Percentiles rank a stretch among this genome's conserved stretches.
These are phyloP conservation scores for Phytophthora aleatoria DNA, from an alignment of 352 stramenopile genomes.

Conservation along the genomic window DNA sequence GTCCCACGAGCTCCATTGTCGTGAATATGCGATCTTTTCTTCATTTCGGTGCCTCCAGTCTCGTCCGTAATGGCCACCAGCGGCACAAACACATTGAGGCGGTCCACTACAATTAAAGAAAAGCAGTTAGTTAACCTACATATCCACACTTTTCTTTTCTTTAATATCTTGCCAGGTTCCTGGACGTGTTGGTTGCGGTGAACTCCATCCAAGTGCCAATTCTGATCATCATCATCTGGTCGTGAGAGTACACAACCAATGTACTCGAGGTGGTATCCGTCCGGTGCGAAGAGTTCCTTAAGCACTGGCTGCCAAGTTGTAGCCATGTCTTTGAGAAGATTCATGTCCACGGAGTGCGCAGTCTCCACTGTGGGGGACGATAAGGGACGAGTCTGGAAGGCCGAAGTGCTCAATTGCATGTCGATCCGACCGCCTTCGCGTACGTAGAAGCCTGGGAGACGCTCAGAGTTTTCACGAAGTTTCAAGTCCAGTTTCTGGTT, in stretches of 20 bases:
- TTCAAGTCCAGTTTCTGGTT: slow-evolving; percentile 39
- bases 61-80: slow-evolving; percentile 53
- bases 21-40: slow-evolving; percentile 58
- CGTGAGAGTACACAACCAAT: slow-evolving; percentile 71
- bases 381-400: slow-evolving; percentile 20
- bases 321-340: slow-evolving; percentile 38
- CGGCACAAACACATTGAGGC: slow-evolving; percentile 79
- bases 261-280: slow-evolving; percentile 60
- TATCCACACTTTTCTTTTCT: background rate
- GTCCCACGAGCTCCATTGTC: slow-evolving; percentile 35
- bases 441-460: slow-evolving; percentile 72
- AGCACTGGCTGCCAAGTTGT: slow-evolving; percentile 37
- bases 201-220: slow-evolving; percentile 84
- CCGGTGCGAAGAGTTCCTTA: slow-evolving; percentile 21
- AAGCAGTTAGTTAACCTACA: slow-evolving; percentile 1
- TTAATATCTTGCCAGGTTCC: slow-evolving; percentile 44
- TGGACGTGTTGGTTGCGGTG: slow-evolving; percentile 57
- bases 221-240: slow-evolving; percentile 66
- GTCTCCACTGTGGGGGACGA: background rate
- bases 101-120: slow-evolving; percentile 47
- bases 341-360: slow-evolving; percentile 34
- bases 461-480: slow-evolving; percentile 49
- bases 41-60: slow-evolving; percentile 76
- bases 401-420: slow-evolving; percentile 55
- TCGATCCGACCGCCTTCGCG: slow-evolving; percentile 72